A percentile compares a stretch with the other conserved stretches of the same genome.
Conservation (phyloP, 176 grass and related monocot species). For the Carex parvula region DNA sequence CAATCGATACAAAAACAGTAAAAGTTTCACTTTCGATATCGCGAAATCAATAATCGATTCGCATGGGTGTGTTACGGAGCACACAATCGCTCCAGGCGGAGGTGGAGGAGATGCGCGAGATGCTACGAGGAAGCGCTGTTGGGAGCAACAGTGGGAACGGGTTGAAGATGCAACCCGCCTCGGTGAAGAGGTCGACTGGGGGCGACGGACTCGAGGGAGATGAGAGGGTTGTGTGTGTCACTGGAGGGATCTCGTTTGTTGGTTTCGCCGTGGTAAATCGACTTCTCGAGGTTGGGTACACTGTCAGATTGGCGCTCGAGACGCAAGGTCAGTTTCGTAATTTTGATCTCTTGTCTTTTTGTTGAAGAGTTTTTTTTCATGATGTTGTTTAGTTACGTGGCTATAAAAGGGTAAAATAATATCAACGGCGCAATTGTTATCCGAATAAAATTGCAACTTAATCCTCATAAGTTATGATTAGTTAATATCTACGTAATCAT, state of each 20-base stretch:
- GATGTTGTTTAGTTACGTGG: not conserved
- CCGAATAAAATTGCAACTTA: not conserved
- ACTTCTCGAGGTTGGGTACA: constrained; percentile 77
- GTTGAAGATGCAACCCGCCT: constrained; percentile 38
- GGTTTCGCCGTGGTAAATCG: constrained; percentile 78
- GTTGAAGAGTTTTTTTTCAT: not conserved
- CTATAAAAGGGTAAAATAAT: not conserved
- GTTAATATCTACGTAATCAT: not conserved
- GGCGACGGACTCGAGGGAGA: constrained; percentile 27
- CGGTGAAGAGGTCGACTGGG: constrained; percentile 31
- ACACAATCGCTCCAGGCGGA: constrained; percentile 84
- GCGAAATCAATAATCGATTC: not conserved
- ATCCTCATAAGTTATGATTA: not conserved
- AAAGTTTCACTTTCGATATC: not conserved
- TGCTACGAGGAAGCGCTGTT: constrained; percentile 28
- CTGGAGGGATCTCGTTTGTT: constrained; percentile 80
- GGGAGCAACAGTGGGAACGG: not conserved
- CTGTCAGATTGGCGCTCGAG: constrained; percentile 86
- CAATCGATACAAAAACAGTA: not conserved
- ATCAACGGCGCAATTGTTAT: not conserved
- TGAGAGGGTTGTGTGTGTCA: constrained; percentile 72
- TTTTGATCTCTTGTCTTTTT: not conserved
- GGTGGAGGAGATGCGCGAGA: constrained; percentile 73
- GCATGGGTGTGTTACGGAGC: constrained; percentile 80
- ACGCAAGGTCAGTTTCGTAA: constrained; percentile 59